Conservation (phyloP, 2,329 filamentous ascomycete genomes). For the Phaeosphaeriaceae sp. region DNA sequence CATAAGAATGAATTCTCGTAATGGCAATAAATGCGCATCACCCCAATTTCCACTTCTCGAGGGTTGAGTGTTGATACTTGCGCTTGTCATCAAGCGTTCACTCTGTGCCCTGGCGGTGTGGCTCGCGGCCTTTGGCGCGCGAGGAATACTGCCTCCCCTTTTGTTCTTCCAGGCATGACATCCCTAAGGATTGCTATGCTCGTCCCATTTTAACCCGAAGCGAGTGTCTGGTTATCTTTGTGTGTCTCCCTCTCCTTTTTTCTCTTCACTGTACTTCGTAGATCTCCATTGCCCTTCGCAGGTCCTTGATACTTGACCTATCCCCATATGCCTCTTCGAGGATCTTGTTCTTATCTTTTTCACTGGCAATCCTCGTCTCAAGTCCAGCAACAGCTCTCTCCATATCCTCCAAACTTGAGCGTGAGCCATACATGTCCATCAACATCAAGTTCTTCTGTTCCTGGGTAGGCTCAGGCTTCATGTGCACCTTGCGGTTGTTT, state of each 20-base stretch:
- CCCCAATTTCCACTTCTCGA: not conserved
- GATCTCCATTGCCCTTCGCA: constrained; percentile 53
- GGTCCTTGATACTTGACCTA: constrained; percentile 51
- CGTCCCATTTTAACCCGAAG: constrained; percentile 7
- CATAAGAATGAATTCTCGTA: not conserved
- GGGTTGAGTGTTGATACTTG: not conserved
- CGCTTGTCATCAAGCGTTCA: not conserved
- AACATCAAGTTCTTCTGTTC: constrained; percentile 40
- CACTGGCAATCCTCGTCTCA: constrained; percentile 32
- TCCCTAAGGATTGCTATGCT: constrained; percentile 3
- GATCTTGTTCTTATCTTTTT: constrained; percentile 46
- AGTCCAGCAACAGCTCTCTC: constrained; percentile 38
- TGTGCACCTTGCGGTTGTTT: constrained; percentile 37
- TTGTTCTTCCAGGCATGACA: not conserved
- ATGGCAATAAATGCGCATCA: not conserved
- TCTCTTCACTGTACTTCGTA: constrained; percentile 50
- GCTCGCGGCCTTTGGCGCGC: constrained; percentile 17
- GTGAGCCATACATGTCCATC: constrained; percentile 40
- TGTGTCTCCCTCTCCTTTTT: constrained; percentile 3
- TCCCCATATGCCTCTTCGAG: constrained; percentile 57
- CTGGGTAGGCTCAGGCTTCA: constrained; percentile 30
- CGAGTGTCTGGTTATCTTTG: constrained; percentile 2
- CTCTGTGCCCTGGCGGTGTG: constrained; percentile 13
- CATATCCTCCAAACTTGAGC: constrained; percentile 43
- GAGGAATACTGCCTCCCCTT: constrained; percentile 5